phyloP scores from a whole-genome alignment of 495 filamentous ascomycete genomes.

The Clavariopsis aquatica region DNA sequence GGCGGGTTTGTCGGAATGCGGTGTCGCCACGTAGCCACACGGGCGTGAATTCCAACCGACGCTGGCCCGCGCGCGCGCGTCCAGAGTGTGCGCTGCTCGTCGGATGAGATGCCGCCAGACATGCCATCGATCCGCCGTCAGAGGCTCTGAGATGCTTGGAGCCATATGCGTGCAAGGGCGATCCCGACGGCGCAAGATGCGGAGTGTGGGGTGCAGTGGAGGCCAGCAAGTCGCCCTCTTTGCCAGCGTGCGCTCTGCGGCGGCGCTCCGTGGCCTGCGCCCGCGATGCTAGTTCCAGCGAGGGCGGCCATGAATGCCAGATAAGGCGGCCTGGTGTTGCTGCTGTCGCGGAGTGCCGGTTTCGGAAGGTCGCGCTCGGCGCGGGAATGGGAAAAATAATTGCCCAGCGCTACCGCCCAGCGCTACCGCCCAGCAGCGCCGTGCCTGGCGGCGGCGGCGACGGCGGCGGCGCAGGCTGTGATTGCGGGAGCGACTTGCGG shows the following conservation, averaged over 20 bases:
- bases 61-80: conserved; percentile 10
- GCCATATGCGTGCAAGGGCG: conserved; percentile 12
- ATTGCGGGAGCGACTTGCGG: conserved; percentile 24
- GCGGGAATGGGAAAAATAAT: background rate
- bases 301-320: conserved; percentile 17
- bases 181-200: conserved; percentile 25
- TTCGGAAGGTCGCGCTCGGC: conserved; percentile 21
- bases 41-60: background rate
- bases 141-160: background rate
- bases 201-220: conserved; percentile 35
- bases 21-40: background rate
- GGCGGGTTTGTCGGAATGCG: conserved; percentile 10
- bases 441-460: conserved; percentile 14
- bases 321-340: conserved; percentile 24
- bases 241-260: background rate
- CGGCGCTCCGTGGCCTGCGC: background rate
- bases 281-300: conserved; percentile 18
- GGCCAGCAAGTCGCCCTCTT: background rate
- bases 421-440: too few species aligned
- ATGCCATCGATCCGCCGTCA: background rate
- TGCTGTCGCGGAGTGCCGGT: conserved; percentile 12
- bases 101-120: conserved; percentile 3
- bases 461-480: too few species aligned
- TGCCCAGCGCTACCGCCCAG: background rate
- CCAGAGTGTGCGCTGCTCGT: background rate